These are phyloP conservation scores for Citrus trifoliata DNA, from an alignment of 345 rosid species.

Conservation along the genomic window DNA sequence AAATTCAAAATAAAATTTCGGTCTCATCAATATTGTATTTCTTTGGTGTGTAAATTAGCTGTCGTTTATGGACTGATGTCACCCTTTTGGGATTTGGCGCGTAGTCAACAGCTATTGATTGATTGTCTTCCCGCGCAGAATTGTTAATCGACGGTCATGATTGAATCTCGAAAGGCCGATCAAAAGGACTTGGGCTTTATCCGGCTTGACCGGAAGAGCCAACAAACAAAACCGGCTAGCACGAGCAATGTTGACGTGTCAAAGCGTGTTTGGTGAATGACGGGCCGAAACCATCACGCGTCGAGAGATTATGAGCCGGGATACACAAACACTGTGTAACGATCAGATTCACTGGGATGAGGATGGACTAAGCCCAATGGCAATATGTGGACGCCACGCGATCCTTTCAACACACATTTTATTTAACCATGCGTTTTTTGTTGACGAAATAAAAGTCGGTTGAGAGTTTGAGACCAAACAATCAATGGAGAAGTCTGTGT, in stretches of 20 bases:
- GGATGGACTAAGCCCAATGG: too few species aligned
- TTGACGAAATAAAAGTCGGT: too few species aligned
- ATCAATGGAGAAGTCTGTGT: too few species aligned
- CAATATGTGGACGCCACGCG: background rate
- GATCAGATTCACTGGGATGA: too few species aligned
- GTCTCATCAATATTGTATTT: background rate
- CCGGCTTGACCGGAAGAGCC: background rate
- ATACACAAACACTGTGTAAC: background rate
- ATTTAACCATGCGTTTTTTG: too few species aligned
- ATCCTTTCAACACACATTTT: too few species aligned
- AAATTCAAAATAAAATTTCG: too few species aligned
- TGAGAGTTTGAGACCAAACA: too few species aligned
- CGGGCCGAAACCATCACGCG: conserved; percentile 12
- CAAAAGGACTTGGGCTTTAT: background rate
- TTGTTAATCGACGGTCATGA: background rate
- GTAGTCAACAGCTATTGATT: background rate
- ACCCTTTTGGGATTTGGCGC: background rate
- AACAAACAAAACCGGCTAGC: background rate
- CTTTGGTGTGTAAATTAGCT: background rate
- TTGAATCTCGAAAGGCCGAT: background rate
- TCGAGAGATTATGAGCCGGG: background rate
- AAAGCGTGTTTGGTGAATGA: background rate
- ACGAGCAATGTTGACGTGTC: background rate
- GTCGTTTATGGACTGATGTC: background rate
- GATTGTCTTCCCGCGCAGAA: background rate